phyloP scores from a whole-genome alignment of 371 early-diverging fungal species.

The Fennellomyces sp. region DNA sequence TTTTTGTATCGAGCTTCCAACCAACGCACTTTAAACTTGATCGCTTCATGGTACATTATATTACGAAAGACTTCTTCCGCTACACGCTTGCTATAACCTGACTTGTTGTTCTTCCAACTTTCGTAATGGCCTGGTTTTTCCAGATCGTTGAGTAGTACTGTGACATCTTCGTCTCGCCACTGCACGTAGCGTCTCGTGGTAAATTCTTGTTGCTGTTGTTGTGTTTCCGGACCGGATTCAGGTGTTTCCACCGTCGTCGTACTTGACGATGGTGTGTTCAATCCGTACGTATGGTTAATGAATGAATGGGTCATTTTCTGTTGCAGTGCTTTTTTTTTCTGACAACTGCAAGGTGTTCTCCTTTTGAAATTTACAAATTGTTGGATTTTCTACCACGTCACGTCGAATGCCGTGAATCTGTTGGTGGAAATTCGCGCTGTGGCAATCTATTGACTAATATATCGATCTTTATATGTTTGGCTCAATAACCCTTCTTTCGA shows the following conservation, averaged over 20 bases:
- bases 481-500: no score
- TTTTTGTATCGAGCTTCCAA: conserved; percentile 29
- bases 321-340: no score
- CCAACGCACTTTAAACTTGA: conserved; percentile 46
- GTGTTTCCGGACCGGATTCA: background rate
- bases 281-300: background rate
- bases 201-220: conserved; percentile 2
- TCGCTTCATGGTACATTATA: conserved; percentile 39
- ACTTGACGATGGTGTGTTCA: background rate
- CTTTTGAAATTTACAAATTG: no score
- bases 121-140: conserved; percentile 33
- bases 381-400: no score
- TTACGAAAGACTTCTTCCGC: conserved; percentile 33
- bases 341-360: no score
- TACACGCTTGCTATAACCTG: conserved; percentile 35
- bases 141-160: conserved; percentile 27
- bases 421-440: no score
- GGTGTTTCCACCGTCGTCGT: background rate
- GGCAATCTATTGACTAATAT: no score
- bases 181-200: conserved; percentile 34
- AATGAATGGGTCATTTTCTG: conserved; percentile 2
- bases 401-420: no score
- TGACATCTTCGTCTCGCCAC: conserved; percentile 39
- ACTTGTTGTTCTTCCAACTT: conserved; percentile 40
- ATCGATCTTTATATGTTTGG: no score